These are phyloP conservation scores for Phytophthora cactorum DNA, from an alignment of 352 stramenopile species.

Conservation along the genomic window DNA sequence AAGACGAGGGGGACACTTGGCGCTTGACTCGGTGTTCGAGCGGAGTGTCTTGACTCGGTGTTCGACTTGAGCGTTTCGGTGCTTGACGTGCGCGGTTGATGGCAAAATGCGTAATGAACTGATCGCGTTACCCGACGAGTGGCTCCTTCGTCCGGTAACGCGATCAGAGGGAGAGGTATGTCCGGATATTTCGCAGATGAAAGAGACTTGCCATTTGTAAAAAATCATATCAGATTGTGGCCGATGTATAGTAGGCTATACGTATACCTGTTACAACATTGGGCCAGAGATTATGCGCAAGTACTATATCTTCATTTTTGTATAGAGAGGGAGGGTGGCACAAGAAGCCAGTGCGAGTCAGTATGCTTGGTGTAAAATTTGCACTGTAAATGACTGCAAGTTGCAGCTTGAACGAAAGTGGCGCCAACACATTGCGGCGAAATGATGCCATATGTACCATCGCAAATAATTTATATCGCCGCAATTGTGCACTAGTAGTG, in stretches of 20 bases:
- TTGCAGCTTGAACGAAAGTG: slow-evolving; percentile 4
- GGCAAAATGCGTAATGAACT: slow-evolving; percentile 70
- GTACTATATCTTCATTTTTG: slow-evolving; percentile 18
- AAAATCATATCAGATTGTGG: slow-evolving; percentile 9
- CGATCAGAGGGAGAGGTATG: slow-evolving; percentile 5
- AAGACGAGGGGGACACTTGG: slow-evolving; percentile 25
- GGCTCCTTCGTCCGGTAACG: slow-evolving; percentile 11
- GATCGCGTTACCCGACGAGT: slow-evolving; percentile 73
- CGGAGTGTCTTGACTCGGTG: slow-evolving; percentile 1
- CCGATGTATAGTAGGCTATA: slow-evolving; percentile 9
- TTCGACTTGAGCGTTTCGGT: slow-evolving; percentile 23
- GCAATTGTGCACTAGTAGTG: too few relatives aligned
- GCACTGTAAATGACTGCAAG: neutral
- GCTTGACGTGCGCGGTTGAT: slow-evolving; percentile 32
- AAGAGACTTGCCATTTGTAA: slow-evolving; percentile 30
- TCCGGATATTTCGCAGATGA: slow-evolving; percentile 8
- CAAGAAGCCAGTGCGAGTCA: slow-evolving; percentile 27
- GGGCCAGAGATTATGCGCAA: slow-evolving; percentile 11
- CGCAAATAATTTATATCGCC: neutral
- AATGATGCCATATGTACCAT: neutral
- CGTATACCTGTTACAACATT: slow-evolving; percentile 12
- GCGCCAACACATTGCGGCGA: neutral
- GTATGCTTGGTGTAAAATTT: too few relatives aligned
- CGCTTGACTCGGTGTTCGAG: slow-evolving; percentile 16
- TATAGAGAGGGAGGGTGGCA: neutral